These are phyloP conservation scores for Pichia phayaonensis DNA, from an alignment of 805 yeast genomes.

Conservation along the genomic window DNA sequence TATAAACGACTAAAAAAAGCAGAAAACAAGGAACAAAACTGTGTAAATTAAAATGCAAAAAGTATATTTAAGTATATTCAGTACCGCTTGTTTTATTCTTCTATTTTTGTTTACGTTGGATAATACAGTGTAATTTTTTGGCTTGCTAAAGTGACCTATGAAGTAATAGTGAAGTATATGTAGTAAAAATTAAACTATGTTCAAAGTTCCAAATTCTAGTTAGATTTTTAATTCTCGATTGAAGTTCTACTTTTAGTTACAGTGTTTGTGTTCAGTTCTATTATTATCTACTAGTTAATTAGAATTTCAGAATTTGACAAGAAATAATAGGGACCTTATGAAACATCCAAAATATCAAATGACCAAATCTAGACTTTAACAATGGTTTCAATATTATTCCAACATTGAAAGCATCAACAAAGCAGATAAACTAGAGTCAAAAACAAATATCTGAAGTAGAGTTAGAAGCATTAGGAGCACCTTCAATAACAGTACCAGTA, in stretches of 20 bases:
- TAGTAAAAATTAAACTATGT: no score
- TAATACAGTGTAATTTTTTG: no score
- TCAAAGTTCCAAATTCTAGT: no score
- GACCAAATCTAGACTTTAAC: constrained; percentile 89
- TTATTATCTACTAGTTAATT: no score
- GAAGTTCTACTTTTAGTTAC: no score
- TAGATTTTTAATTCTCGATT: no score
- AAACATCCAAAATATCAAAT: constrained; percentile 86
- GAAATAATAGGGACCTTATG: constrained; percentile 90
- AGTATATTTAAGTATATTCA: no score
- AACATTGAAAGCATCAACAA: constrained; percentile 95
- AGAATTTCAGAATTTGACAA: constrained; percentile 72
- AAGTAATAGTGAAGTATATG: no score
- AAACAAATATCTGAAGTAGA: constrained; percentile 93
- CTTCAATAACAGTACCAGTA: constrained; percentile 95
- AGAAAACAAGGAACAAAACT: background rate
- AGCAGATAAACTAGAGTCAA: constrained; percentile 93
- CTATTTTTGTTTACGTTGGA: no score
- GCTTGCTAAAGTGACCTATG: no score
- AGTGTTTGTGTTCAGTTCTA: no score
- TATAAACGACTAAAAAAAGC: background rate
- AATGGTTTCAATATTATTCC: constrained; percentile 89
- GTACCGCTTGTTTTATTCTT: no score
- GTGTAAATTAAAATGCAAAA: background rate
- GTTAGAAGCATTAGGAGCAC: constrained; percentile 93